Percentiles rank a stretch among this genome's conserved stretches.
Evolutionary conservation across 192 early-diverging fungal genomes (phyloP).

Genomic region (Hyaloraphidium curvatum): DNA sequence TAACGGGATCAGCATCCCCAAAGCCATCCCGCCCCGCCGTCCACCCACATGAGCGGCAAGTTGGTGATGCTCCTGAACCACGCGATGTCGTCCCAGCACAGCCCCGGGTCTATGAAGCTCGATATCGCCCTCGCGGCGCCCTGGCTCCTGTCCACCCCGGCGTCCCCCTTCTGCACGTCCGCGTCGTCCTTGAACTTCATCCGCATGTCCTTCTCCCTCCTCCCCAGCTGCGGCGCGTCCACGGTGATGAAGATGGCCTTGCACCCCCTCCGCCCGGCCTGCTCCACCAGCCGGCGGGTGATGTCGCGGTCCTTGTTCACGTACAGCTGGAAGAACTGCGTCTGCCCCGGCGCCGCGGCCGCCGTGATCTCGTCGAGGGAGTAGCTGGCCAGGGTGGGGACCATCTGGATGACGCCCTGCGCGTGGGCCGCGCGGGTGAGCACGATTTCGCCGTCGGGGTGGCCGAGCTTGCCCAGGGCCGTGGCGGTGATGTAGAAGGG

Average conservation of each 20-base stretch:
- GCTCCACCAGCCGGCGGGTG: constrained; percentile 13
- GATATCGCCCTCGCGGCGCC: constrained; percentile 51
- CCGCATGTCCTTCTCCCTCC: constrained; percentile 66
- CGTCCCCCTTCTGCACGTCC: constrained; percentile 11
- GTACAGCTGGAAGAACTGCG: constrained; percentile 34
- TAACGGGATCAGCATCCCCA: neutral
- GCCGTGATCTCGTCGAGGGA: constrained; percentile 30
- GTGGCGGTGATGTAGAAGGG: constrained; percentile 30
- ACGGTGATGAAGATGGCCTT: constrained; percentile 57
- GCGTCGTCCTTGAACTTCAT: constrained; percentile 37
- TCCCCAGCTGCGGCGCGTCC: constrained; percentile 53
- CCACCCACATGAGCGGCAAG: constrained; percentile 71
- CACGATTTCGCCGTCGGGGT: constrained; percentile 51
- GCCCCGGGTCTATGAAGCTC: constrained; percentile 58
- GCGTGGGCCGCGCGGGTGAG: constrained; percentile 33
- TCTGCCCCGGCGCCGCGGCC: constrained; percentile 15
- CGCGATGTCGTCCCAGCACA: constrained; percentile 73
- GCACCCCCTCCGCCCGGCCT: constrained; percentile 19
- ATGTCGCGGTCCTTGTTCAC: constrained; percentile 27
- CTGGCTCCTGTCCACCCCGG: constrained; percentile 23
- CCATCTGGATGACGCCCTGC: constrained; percentile 49
- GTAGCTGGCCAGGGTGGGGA: constrained; percentile 55
- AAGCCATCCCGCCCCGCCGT: no score
- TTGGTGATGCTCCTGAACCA: constrained; percentile 72
- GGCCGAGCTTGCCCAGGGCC: constrained; percentile 32